Evolutionary conservation across 257 asterid species (phyloP), one percentile per base, ranked within the genome.

Genomic region (Plantago major): DNA sequence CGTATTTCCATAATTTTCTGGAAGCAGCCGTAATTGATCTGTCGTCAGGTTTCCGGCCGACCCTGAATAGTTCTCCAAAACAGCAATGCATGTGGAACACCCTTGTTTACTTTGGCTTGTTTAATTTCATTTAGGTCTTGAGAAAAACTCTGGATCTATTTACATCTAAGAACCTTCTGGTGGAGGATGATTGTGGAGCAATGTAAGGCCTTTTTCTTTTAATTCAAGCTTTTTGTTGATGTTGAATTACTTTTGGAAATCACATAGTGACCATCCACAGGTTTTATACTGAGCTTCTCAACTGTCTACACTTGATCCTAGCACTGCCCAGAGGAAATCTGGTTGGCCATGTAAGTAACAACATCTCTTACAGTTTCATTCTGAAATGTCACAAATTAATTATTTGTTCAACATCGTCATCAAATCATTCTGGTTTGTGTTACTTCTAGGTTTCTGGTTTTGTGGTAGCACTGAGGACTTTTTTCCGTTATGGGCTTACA

Each of bases 281-380:
- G 85, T 88, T 85, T 76, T 91, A 84, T 74, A 57, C 65, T 69
- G 95, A 94, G 47, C 79, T 86, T 75, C 94, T 91, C 68, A 84
- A 82, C 57, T 88, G 92, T 73, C 74, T 91, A 64, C 98, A 91
- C 84, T 73, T 84, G 84, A 87, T 91, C 84, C 76, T 86, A 55
- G 67, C 75, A 55, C 85, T 81, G 76, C 82, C 86, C 42, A 88
- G 82, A 73, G 96, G 90, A 74, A 58, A 78, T 62, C 78, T 84
- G 71, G 77, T 92, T 4, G 83, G 84, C 69, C 96, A 88, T 82
- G 98, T 91, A 82, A 79, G 87, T 56, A 67, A 55, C 49, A 65
- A 33, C 65, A 42, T 67, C 67, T 26, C 12, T 48, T 38, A 13
- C 16, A 18, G 10, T 15, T n/a, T 22, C 19, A 15, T 12, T 70